phyloP scores from a whole-genome alignment of 495 filamentous ascomycete species.

The Terfezia claveryi region DNA sequence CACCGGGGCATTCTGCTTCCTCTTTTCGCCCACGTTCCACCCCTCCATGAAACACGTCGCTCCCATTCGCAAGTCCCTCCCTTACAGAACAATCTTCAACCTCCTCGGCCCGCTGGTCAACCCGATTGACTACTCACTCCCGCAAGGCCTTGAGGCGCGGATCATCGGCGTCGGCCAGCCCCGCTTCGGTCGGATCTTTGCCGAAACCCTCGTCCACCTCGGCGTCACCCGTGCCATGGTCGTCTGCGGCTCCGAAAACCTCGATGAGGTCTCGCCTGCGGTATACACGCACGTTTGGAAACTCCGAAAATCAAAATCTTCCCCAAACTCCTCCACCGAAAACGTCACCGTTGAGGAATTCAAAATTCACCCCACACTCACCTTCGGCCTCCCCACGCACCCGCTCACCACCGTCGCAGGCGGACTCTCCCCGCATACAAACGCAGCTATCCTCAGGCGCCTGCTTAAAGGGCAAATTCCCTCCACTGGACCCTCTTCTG shows the following conservation, averaged over 20 bases:
- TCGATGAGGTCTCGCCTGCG: slow-evolving; percentile 87
- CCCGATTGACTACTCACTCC: slow-evolving; percentile 40
- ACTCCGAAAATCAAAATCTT: slow-evolving; percentile 22
- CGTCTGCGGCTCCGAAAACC: slow-evolving; percentile 79
- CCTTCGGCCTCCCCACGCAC: slow-evolving; percentile 58
- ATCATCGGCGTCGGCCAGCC: slow-evolving; percentile 77
- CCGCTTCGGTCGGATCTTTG: slow-evolving; percentile 68
- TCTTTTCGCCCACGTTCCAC: slow-evolving; percentile 94
- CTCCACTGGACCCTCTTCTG: slow-evolving; percentile 37
- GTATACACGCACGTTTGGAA: slow-evolving; percentile 74
- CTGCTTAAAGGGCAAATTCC: slow-evolving; percentile 49
- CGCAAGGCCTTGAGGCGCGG: slow-evolving; percentile 54
- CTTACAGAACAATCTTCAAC: slow-evolving; percentile 91
- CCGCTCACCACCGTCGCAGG: slow-evolving; percentile 54
- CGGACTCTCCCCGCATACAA: slow-evolving; percentile 67
- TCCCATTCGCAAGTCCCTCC: slow-evolving; percentile 57
- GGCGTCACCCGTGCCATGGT: slow-evolving; percentile 69
- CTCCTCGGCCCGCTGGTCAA: slow-evolving; percentile 81
- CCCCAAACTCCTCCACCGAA: slow-evolving; percentile 25
- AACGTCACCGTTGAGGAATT: slow-evolving; percentile 45
- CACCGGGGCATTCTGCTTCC: slow-evolving; percentile 68
- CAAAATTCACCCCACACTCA: slow-evolving; percentile 46
- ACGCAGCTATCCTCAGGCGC: slow-evolving; percentile 57
- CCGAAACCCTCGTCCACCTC: slow-evolving; percentile 54
- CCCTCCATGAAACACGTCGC: slow-evolving; percentile 77